These are phyloP conservation scores for Penicillium salamii DNA, from an alignment of 495 filamentous ascomycete genomes.

Conservation along the genomic window DNA sequence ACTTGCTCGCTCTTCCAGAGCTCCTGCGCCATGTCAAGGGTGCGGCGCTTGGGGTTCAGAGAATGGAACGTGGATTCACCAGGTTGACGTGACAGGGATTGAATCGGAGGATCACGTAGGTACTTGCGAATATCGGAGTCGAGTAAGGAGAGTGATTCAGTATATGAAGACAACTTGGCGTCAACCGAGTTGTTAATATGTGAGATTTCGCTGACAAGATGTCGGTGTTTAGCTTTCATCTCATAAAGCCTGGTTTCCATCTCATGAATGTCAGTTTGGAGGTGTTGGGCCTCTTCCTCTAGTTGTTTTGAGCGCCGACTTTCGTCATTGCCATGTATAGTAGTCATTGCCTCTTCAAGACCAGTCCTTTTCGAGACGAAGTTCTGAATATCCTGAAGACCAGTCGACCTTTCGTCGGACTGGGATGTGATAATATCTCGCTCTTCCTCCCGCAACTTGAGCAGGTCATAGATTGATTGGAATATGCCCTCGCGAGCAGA, in stretches of 20 bases:
- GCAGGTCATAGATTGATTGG: conserved; percentile 66
- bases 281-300: conserved; percentile 47
- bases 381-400: conserved; percentile 57
- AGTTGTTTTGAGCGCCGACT: conserved; percentile 37
- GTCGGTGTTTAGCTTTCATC: conserved; percentile 61
- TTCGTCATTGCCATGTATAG: conserved; percentile 38
- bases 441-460: conserved; percentile 71
- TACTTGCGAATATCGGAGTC: conserved; percentile 49
- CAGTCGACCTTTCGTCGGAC: conserved; percentile 53
- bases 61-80: conserved; percentile 41
- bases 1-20: conserved; percentile 69
- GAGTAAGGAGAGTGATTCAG: conserved; percentile 51
- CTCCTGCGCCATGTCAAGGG: conserved; percentile 71
- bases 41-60: conserved; percentile 66
- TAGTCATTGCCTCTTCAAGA: conserved; percentile 44
- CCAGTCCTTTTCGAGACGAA: conserved; percentile 53
- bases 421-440: conserved; percentile 56
- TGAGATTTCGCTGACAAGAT: conserved; percentile 58
- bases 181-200: conserved; percentile 62
- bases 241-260: conserved; percentile 64
- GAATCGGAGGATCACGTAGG: conserved; percentile 41
- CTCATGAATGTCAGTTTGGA: conserved; percentile 61
- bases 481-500: conserved; percentile 70
- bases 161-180: conserved; percentile 59
- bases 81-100: conserved; percentile 35